Base-by-base conservation (phyloP, 1,139 yeast genomes). In the Pichia sp. region DNA sequence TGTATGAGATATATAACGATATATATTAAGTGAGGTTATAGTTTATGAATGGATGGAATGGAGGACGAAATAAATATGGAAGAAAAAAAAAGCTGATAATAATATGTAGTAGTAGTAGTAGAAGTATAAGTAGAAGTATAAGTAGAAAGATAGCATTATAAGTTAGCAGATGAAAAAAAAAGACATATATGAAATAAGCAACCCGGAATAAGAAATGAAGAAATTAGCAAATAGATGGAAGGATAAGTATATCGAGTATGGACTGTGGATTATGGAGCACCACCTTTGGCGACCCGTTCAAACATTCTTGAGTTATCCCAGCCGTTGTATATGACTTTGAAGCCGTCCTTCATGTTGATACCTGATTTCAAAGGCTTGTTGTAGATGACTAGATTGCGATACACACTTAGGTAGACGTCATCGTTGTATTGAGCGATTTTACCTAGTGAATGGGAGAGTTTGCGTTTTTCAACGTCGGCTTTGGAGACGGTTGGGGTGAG, bases 221-320 rank as follows among this genome's bases (percentile, higher is more conserved):
- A n/a, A n/a, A n/a, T n/a, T n/a, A n/a, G n/a, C n/a, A n/a, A n/a
- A n/a, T n/a, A n/a, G n/a, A n/a, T n/a, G n/a, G n/a, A n/a, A n/a
- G n/a, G n/a, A n/a, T n/a, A n/a, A n/a, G n/a, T n/a, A n/a, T n/a
- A n/a, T n/a, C n/a, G n/a, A n/a, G n/a, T n/a, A n/a, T n/a, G n/a
- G n/a, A n/a, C n/a, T n/a, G n/a, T n/a, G n/a, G n/a, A n/a, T 40
- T 35, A 54, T 33, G 56, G 55, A 6, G 43, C 46, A 42, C 80
- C 79, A 46, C 80, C 80, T 43, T 63, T 67, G 7, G 77, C 78
- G 9, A 81, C 81, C 38, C 77, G 59, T 46, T 81, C 88, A 83
- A 87, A 84, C 57, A 75, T 76, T 50, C 76, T 82, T 20, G 77
- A 78, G 46, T 77, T 79, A 18, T 72, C 69, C 94, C 94, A 85